Percentiles rank a stretch among this genome's conserved stretches.
Conservation (phyloP, 176 grass and related monocot species). For the Carex littledalei region DNA sequence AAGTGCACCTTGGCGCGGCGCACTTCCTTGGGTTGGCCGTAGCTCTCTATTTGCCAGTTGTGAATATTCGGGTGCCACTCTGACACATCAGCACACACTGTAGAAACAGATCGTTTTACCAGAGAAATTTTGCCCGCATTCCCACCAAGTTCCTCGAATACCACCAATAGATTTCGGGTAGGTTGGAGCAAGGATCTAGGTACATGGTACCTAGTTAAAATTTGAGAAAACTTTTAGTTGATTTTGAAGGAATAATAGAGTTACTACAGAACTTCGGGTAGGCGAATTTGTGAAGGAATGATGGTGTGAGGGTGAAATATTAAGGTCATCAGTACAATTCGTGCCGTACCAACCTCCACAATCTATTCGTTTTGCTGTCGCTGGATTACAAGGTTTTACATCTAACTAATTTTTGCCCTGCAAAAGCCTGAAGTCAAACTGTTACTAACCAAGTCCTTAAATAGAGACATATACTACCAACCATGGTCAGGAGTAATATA, state of each 20-base stretch:
- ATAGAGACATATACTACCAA: background rate
- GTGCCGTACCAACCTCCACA: background rate
- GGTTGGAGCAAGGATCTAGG: conserved; percentile 87
- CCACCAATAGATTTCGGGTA: conserved; percentile 73
- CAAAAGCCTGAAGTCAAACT: background rate
- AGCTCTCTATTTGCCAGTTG: conserved; percentile 76
- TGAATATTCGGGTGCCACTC: conserved; percentile 82
- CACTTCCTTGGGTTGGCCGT: conserved; percentile 42
- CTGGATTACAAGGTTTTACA: background rate
- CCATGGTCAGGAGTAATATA: background rate
- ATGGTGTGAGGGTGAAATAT: background rate
- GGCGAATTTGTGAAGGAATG: background rate
- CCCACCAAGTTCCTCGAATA: conserved; percentile 95
- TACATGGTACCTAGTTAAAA: conserved; percentile 79
- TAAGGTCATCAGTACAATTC: background rate
- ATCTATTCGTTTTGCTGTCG: background rate
- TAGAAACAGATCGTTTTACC: conserved; percentile 71
- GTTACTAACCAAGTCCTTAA: background rate
- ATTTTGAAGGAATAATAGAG: background rate
- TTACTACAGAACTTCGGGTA: background rate
- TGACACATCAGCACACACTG: conserved; percentile 91
- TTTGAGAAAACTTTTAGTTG: conserved; percentile 13
- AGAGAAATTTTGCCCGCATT: conserved; percentile 74
- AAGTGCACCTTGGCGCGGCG: conserved; percentile 65
- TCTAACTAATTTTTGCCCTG: no score